These are phyloP conservation scores for Parmales sp. DNA, from an alignment of 108 stramenopile genomes.

Conservation along the genomic window DNA sequence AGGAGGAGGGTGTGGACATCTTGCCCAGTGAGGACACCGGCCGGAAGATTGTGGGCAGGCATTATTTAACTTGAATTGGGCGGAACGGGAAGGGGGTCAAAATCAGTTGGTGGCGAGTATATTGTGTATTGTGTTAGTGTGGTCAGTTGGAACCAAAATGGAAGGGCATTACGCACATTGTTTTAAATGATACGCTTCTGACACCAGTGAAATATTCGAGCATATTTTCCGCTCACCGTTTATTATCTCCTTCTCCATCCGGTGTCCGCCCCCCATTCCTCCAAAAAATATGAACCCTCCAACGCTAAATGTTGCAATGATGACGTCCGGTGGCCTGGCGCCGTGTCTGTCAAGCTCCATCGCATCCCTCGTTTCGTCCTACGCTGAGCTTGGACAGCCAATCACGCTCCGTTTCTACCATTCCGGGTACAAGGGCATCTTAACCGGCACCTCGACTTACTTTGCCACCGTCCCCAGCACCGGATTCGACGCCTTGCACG, in stretches of 20 bases:
- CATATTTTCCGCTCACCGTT: too few species aligned
- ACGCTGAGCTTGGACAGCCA: neutral
- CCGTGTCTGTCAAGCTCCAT: slow-evolving; percentile 71
- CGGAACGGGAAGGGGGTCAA: too few species aligned
- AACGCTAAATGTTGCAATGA: slow-evolving; percentile 83
- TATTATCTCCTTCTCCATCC: too few species aligned
- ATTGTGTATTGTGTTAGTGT: too few species aligned
- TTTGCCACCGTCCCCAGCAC: slow-evolving; percentile 56
- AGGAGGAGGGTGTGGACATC: slow-evolving; percentile 69
- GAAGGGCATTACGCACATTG: too few species aligned
- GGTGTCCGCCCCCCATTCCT: too few species aligned
- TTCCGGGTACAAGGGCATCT: slow-evolving; percentile 75
- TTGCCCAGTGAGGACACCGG: slow-evolving; percentile 69
- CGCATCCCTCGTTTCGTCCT: slow-evolving; percentile 10
- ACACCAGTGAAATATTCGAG: too few species aligned
- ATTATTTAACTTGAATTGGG: too few species aligned
- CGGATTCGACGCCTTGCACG: slow-evolving; percentile 43
- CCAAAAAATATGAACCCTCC: too few species aligned
- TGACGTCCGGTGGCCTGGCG: slow-evolving; percentile 78
- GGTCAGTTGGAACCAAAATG: too few species aligned
- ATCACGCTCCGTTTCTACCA: slow-evolving; percentile 70
- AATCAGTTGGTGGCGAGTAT: too few species aligned
- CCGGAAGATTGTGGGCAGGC: slow-evolving; percentile 39
- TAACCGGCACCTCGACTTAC: slow-evolving; percentile 68
- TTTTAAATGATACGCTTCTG: too few species aligned